Percentiles rank a stretch among this genome's conserved stretches.
Evolutionary conservation across 345 rosid species (phyloP).

Genomic region (Dipteronia dyeriana): DNA sequence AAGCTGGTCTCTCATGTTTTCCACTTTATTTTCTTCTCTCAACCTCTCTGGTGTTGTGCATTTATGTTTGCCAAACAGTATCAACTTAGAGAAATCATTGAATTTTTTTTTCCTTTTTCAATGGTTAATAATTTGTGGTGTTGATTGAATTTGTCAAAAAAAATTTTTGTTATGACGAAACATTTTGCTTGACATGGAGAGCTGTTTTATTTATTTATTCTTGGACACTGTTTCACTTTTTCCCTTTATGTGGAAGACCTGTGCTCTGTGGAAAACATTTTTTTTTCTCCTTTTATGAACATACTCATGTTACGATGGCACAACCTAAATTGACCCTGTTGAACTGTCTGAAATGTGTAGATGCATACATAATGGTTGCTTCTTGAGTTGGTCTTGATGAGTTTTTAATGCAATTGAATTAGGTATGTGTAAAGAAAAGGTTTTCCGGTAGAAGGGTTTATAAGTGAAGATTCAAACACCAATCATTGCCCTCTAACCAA

Average conservation of each 20-base stretch:
- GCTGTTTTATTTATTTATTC: not conserved
- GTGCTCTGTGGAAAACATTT: not conserved
- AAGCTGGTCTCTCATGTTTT: slow-evolving; percentile 1
- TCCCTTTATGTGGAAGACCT: slow-evolving; percentile 2
- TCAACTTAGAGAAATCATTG: too few species aligned
- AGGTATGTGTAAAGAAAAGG: too few species aligned
- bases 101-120: too few species aligned
- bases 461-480: too few species aligned
- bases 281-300: not conserved
- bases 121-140: too few species aligned
- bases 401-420: too few species aligned
- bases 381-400: not conserved
- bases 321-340: not conserved
- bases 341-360: slow-evolving; percentile 15
- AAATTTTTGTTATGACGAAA: too few species aligned
- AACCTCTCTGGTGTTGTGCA: not conserved
- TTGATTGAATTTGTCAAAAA: not conserved
- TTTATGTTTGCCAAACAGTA: slow-evolving; percentile 12
- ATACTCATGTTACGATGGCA: slow-evolving; percentile 7
- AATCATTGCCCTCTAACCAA: too few species aligned
- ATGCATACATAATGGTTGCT: not conserved
- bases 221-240: not conserved
- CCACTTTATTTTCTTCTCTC: slow-evolving; percentile 5
- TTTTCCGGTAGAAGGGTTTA: too few species aligned
- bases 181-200: not conserved